Evolutionary conservation across 2,329 filamentous ascomycete genomes (phyloP).

Genomic region (Arthrobotrys megalospora): DNA sequence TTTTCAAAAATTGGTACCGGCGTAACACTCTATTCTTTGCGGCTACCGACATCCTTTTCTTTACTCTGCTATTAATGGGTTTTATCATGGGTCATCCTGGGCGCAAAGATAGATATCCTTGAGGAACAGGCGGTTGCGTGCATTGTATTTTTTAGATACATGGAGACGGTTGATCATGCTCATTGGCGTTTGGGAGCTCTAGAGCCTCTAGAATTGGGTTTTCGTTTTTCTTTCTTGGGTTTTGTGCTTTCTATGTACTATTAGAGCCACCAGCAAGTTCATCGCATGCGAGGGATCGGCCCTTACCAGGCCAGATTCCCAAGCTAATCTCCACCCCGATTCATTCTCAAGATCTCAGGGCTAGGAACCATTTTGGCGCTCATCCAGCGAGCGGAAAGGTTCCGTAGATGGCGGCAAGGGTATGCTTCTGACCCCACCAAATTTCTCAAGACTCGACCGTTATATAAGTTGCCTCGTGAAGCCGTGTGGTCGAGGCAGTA

Average conservation of each 20-base stretch:
- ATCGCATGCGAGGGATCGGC: background rate
- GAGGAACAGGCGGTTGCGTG: constrained; percentile 12
- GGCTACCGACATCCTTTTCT: constrained; percentile 46
- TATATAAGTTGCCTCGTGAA: too few relatives aligned
- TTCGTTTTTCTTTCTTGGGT: background rate
- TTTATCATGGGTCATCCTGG: constrained; percentile 53
- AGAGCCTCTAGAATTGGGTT: background rate
- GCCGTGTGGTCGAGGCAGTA: too few relatives aligned
- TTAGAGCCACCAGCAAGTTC: background rate
- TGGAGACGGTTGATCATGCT: background rate
- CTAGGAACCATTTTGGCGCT: background rate
- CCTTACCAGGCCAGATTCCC: background rate
- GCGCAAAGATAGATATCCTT: constrained; percentile 57
- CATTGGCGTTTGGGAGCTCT: constrained; percentile 22
- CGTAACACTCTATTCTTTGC: constrained; percentile 41
- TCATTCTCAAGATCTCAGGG: background rate
- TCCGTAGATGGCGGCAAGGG: background rate
- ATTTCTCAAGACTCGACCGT: too few relatives aligned
- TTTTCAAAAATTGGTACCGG: constrained; percentile 32
- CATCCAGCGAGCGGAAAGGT: background rate
- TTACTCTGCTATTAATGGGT: constrained; percentile 43
- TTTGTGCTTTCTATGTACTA: constrained; percentile 21
- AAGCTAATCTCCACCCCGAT: constrained; percentile 1
- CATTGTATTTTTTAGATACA: constrained; percentile 25
- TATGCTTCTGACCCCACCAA: background rate